Evolutionary conservation across 2,329 filamentous ascomycete species (phyloP).

Genomic region (Scedosporium aurantiacum): DNA sequence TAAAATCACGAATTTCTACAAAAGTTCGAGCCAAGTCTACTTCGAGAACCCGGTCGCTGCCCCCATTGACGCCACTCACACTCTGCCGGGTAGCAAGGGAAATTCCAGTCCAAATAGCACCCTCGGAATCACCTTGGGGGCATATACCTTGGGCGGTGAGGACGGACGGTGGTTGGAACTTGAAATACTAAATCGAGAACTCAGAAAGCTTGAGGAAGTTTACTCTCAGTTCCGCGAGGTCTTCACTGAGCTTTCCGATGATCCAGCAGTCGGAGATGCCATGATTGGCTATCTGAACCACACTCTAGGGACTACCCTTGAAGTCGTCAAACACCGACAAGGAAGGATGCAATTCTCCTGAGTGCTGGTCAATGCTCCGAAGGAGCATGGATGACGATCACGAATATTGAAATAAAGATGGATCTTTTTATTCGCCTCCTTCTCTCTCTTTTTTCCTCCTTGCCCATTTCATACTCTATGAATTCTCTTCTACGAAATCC

Average conservation of each 20-base stretch:
- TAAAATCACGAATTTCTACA: conserved; percentile 36
- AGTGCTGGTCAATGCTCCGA: neutral
- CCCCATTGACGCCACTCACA: neutral
- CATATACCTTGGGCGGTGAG: conserved; percentile 33
- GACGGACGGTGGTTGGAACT: conserved; percentile 35
- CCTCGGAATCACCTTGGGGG: conserved; percentile 30
- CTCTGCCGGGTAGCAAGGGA: neutral
- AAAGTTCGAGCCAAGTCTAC: conserved; percentile 26
- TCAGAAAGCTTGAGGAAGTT: conserved; percentile 35
- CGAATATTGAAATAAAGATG: too few relatives aligned
- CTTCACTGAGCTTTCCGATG: conserved; percentile 26
- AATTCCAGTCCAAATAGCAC: conserved; percentile 10
- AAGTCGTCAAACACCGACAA: conserved; percentile 27
- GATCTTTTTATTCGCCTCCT: too few relatives aligned
- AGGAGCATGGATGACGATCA: neutral
- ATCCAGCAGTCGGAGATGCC: conserved; percentile 31
- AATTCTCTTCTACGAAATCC: too few relatives aligned
- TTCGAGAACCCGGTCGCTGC: conserved; percentile 19
- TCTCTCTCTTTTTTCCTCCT: too few relatives aligned
- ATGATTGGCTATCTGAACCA: conserved; percentile 34
- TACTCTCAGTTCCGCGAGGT: conserved; percentile 32
- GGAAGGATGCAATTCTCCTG: conserved; percentile 9
- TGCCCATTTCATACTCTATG: too few relatives aligned
- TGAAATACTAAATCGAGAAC: conserved; percentile 35
- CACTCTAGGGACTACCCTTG: conserved; percentile 29